Evolutionary conservation across 164 flowering plant species (phyloP), one percentile per base, ranked within the genome.

Genomic region (Hamamelis virginiana): DNA sequence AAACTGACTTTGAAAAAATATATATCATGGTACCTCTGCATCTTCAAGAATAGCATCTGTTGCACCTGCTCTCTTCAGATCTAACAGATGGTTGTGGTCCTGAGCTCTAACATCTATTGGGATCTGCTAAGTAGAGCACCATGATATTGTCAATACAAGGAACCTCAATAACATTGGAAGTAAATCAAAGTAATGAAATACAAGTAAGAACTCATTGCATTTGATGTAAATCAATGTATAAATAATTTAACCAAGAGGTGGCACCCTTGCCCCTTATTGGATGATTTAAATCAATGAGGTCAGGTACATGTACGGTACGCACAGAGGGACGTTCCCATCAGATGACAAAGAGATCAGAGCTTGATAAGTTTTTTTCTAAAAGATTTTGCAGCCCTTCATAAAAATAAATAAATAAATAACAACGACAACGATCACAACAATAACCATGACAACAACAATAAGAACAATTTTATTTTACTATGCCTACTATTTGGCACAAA

Each of bases 81-180:
- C 99, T 51, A 95, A 66, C 62, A 95, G 90, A 82, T 95, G 97
- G 60, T 0, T 57, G 46, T 85, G 76, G 77, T 95, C 99, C 64
- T 84, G 83, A 62, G 99, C 99, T 74, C 94, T 83, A 19, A 93
- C 97, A 82, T 92, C 92, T 72, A 92, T 88, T 8, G 99, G 97
- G 53, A 86, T 71, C 99, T 95, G 87, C 57, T 8, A n/a, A n/a
- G n/a, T 44, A 14, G 28, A 70, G 67, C 47, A 62, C 19, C 55
- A 41, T 45, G 44, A 26, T 10, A 53, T n/a, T 33, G 60, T 11
- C 44, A 33, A 66, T 38, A 8, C 27, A 57, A 25, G 51, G 45
- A 51, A 52, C 33, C 33, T 23, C 26, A 16, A 46, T 21, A 21
- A 44, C 27, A 44, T 1, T 46, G 1, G 28, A 55, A 22, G 27